A percentile compares a stretch with the other conserved stretches of the same genome.
Evolutionary conservation across 2,329 filamentous ascomycete genomes (phyloP).

Genomic region (Orbilia blumenaviensis): DNA sequence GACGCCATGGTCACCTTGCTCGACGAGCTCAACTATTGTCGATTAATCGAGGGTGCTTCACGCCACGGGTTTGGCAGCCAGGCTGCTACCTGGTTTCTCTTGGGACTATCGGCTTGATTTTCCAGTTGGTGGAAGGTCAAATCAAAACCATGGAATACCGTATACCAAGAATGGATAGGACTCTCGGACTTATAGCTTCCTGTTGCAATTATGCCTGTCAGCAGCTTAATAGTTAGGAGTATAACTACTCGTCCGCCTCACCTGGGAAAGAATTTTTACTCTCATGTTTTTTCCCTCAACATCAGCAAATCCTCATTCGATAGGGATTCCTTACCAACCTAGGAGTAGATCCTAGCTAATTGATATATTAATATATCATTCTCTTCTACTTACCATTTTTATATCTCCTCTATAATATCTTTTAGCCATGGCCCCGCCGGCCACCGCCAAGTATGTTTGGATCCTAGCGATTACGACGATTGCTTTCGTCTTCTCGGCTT

Average conservation of each 20-base stretch:
- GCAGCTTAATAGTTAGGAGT: background rate
- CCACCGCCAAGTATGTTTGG: constrained; percentile 34
- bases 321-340: background rate
- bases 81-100: constrained; percentile 3
- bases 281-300: background rate
- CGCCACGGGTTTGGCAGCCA: constrained; percentile 6
- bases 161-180: background rate
- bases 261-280: background rate
- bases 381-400: background rate
- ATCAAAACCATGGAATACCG: background rate
- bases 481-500: constrained; percentile 38
- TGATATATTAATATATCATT: background rate
- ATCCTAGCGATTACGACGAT: constrained; percentile 52
- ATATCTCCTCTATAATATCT: background rate
- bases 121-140: constrained; percentile 1
- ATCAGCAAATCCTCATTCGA: background rate
- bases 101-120: background rate
- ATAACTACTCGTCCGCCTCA: background rate
- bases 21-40: background rate
- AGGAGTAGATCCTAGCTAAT: background rate
- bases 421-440: constrained; percentile 10
- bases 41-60: background rate
- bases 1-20: background rate
- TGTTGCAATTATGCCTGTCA: background rate
- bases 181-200: background rate